Evolutionary conservation across 1,284 basidiomycete genomes (phyloP), one percentile per base, ranked within the genome.

Genomic region (Cryptococcus jaspeensis): DNA sequence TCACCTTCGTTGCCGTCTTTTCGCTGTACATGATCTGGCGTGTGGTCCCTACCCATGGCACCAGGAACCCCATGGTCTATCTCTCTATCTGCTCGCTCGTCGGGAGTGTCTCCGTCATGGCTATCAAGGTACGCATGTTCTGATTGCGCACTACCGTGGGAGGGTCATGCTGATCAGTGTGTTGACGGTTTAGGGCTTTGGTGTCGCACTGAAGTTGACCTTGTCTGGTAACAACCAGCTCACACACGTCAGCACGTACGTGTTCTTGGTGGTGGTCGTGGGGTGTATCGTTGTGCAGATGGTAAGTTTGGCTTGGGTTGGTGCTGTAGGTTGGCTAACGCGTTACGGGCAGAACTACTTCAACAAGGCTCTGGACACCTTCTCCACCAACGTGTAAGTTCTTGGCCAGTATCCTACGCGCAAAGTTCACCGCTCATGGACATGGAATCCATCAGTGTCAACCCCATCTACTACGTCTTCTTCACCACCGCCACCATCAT

Each of bases 391-490:
- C 73, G 91, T 98, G 90, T 93, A 82, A 67, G 92, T 84, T 8
- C 6, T 8, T 1, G 23, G 28, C 12, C 18, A 23, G 36, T 4
- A 12, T 49, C 23, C 20, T n/a, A n/a, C 39, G 12, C 36, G n/a
- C 52, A 18, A 51, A 18, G 13, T 15, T 46, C 20, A 8, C 8
- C 18, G 6, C 49, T 50, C 48, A n/a, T 47, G 60, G 66, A 38
- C 53, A 59, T 60, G 71, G 22, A 35, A 22, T n/a, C 46, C 36
- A 18, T 36, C 72, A 92, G 90, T 43, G 94, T 99, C 57, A 99
- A 99, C 75, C 95, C 96, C 0, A 90, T 96, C 82, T 99, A 99
- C 80, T 98, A 95, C 72, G 95, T 98, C 76, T 89, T 91, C 76
- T 99, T 99, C 80, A 94, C 93, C n/a, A 91, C 92, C 1, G 89